Percentiles rank a stretch among this genome's conserved stretches.
Evolutionary conservation across 1,284 basidiomycete species (phyloP).

Genomic region (Rhodotorula sp.): DNA sequence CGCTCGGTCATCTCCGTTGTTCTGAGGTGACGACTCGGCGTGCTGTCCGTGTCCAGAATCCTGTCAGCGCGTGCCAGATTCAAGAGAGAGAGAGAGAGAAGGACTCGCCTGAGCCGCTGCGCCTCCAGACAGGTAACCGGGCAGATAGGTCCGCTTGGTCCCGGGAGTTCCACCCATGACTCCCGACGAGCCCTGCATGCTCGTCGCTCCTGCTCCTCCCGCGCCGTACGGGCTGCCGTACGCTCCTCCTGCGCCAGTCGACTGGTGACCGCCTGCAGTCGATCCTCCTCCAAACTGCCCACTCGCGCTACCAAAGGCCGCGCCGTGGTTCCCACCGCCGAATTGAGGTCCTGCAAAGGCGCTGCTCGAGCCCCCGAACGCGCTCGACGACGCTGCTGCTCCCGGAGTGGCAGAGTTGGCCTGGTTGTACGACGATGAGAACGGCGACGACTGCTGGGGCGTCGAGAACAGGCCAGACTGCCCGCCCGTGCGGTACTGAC

Average conservation of each 20-base stretch:
- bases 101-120: conserved; percentile 25
- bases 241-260: conserved; percentile 1
- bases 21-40: conserved; percentile 31
- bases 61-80: neutral
- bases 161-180: neutral
- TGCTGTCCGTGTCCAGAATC: neutral
- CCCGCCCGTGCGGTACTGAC: conserved; percentile 14
- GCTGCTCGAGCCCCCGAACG: conserved; percentile 1
- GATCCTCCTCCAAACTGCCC: conserved; percentile 13
- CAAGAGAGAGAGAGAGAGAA: neutral
- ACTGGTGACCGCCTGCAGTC: neutral
- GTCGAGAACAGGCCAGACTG: conserved; percentile 11
- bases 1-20: conserved; percentile 17
- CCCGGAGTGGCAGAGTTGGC: neutral
- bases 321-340: conserved; percentile 22
- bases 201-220: neutral
- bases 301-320: neutral
- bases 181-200: conserved; percentile 10
- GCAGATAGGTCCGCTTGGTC: conserved; percentile 32
- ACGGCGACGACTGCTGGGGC: conserved; percentile 1
- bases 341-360: conserved; percentile 29
- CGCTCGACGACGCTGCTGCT: conserved; percentile 7
- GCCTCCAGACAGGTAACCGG: conserved; percentile 36
- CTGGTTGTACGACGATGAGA: neutral
- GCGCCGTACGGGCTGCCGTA: conserved; percentile 16